These are phyloP conservation scores for Metschnikowia shivogae DNA, from an alignment of 805 yeast genomes.

Conservation along the genomic window DNA sequence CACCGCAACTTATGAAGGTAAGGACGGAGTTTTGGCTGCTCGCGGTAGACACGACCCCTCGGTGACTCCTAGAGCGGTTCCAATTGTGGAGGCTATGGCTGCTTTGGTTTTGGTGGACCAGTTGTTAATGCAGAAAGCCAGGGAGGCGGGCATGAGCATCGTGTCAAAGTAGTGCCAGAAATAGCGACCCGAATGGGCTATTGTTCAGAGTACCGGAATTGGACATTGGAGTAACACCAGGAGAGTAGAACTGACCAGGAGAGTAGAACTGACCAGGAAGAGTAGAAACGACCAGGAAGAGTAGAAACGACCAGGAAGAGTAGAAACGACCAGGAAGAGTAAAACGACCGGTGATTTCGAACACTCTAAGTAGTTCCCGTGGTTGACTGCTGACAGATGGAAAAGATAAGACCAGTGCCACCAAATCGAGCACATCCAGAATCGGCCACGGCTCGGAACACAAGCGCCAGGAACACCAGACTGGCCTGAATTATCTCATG, in stretches of 20 bases:
- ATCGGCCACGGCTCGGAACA: too few relatives aligned
- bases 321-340: too few relatives aligned
- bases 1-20: conserved; percentile 87
- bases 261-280: too few relatives aligned
- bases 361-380: too few relatives aligned
- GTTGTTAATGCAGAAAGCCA: conserved; percentile 76
- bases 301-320: too few relatives aligned
- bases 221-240: neutral
- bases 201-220: neutral
- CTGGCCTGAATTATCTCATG: neutral
- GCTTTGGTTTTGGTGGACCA: conserved; percentile 91
- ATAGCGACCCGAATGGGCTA: neutral
- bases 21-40: conserved; percentile 83
- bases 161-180: conserved; percentile 5
- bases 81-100: conserved; percentile 97
- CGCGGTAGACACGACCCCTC: conserved; percentile 98
- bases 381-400: too few relatives aligned
- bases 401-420: too few relatives aligned
- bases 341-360: too few relatives aligned
- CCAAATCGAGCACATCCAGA: too few relatives aligned
- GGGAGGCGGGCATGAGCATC: conserved; percentile 42
- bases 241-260: too few relatives aligned
- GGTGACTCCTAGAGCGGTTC: conserved; percentile 97
- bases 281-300: too few relatives aligned
- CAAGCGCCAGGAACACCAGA: neutral